Evolutionary conservation across 805 yeast species (phyloP).

Genomic region (Wickerhamiella sergipiensis): DNA sequence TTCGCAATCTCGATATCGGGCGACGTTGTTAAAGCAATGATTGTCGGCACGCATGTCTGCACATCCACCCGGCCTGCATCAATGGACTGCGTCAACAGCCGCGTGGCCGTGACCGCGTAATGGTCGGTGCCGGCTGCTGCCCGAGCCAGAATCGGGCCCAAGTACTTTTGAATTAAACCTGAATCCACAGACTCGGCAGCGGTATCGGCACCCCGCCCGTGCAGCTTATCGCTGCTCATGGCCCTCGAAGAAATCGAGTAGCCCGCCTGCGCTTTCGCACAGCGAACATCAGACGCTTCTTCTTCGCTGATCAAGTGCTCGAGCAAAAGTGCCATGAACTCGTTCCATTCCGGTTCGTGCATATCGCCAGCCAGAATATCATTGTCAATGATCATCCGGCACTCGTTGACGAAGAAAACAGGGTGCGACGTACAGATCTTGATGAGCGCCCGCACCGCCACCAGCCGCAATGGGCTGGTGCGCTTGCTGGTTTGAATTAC

Average conservation of each 20-base stretch:
- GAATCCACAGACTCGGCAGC: conserved; percentile 5
- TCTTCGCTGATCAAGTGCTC: conserved; percentile 3
- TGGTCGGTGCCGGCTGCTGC: background rate
- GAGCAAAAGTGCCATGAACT: conserved; percentile 5
- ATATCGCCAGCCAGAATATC: background rate
- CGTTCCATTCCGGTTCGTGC: conserved; percentile 4
- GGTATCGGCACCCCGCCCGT: background rate
- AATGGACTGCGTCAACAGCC: conserved; percentile 4
- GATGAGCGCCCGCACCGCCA: background rate
- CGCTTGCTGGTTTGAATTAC: background rate
- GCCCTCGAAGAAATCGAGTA: background rate
- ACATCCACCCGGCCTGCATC: conserved; percentile 4
- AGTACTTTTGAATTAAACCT: conserved; percentile 5
- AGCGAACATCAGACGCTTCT: background rate
- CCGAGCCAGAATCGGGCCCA: background rate
- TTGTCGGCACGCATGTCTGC: conserved; percentile 1
- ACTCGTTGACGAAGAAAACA: background rate
- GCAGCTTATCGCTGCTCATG: background rate
- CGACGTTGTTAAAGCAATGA: conserved; percentile 2
- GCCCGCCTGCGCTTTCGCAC: background rate
- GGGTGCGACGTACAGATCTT: conserved; percentile 6
- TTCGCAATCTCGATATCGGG: conserved; percentile 2
- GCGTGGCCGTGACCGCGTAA: conserved; percentile 3
- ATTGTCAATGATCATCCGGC: background rate
- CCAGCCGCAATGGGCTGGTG: background rate